These are phyloP conservation scores for Fusarium scirpi DNA, from an alignment of 2,329 filamentous ascomycete species.

Conservation along the genomic window DNA sequence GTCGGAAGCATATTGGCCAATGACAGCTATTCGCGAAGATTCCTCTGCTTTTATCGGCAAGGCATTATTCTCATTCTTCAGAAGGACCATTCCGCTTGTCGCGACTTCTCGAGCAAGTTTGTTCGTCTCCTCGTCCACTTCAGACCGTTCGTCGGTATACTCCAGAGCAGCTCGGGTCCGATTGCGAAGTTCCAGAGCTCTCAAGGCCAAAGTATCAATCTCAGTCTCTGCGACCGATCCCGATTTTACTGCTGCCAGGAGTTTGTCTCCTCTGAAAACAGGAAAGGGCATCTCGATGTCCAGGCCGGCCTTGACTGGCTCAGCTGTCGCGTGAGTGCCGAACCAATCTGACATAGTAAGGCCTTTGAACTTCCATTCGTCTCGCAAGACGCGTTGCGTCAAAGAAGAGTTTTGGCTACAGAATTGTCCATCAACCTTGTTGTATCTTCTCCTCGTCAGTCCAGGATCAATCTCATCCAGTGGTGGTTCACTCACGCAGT, in stretches of 20 bases:
- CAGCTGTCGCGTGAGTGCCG: conserved; percentile 23
- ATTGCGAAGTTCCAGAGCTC: conserved; percentile 22
- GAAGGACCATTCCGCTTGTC: conserved; percentile 16
- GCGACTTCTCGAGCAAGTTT: conserved; percentile 22
- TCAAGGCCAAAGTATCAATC: conserved; percentile 4
- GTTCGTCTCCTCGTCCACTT: conserved; percentile 26
- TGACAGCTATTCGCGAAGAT: conserved; percentile 9
- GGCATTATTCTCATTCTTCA: conserved; percentile 24
- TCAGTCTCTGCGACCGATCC: conserved; percentile 1
- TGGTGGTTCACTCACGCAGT: conserved; percentile 18
- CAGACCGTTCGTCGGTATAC: conserved; percentile 12
- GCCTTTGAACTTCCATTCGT: conserved; percentile 32
- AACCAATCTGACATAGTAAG: conserved; percentile 40
- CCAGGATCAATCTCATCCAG: no score
- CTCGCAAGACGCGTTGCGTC: conserved; percentile 1
- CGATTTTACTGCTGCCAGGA: neutral
- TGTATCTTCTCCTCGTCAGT: conserved; percentile 20
- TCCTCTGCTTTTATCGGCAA: conserved; percentile 8
- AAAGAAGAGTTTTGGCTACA: conserved; percentile 15
- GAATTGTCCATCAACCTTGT: conserved; percentile 31
- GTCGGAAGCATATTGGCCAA: conserved; percentile 22
- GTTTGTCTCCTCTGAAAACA: conserved; percentile 24
- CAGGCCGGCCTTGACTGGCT: conserved; percentile 14
- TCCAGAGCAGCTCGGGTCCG: conserved; percentile 3
- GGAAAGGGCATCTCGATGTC: conserved; percentile 37